These are phyloP conservation scores for Acacia melanoxylon DNA, from an alignment of 306 rosid genomes.

Conservation along the genomic window DNA sequence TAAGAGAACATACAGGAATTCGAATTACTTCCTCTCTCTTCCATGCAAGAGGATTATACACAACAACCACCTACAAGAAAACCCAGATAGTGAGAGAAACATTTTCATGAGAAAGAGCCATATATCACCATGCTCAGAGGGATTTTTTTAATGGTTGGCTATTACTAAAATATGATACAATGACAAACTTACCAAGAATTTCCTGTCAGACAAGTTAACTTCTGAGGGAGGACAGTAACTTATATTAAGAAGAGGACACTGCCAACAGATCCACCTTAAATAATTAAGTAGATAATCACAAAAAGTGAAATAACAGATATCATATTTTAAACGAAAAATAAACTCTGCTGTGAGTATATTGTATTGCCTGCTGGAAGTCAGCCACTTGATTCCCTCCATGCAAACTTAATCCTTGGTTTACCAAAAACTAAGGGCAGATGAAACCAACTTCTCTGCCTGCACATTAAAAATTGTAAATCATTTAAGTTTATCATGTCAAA, in stretches of 20 bases:
- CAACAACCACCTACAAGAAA: slow-evolving; percentile 64
- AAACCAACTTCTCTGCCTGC: slow-evolving; percentile 72
- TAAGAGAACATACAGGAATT: slow-evolving; percentile 69
- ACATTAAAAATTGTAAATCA: slow-evolving; percentile 24
- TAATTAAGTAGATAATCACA: slow-evolving; percentile 26
- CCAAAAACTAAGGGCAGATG: slow-evolving; percentile 71
- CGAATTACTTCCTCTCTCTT: slow-evolving; percentile 73
- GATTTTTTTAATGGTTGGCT: slow-evolving; percentile 3
- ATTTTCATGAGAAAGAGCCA: slow-evolving; percentile 1
- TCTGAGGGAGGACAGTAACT: slow-evolving; percentile 91
- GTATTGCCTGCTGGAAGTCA: slow-evolving; percentile 68
- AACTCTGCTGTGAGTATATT: slow-evolving; percentile 14
- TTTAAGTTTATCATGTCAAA: slow-evolving; percentile 26
- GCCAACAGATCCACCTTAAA: slow-evolving; percentile 41
- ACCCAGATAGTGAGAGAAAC: slow-evolving; percentile 20
- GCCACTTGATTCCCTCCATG: slow-evolving; percentile 32
- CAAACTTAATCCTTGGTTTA: slow-evolving; percentile 41
- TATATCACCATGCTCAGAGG: slow-evolving; percentile 8
- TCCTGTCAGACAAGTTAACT: slow-evolving; percentile 52
- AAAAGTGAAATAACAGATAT: slow-evolving; percentile 3
- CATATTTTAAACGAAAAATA: neutral
- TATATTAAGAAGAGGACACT: slow-evolving; percentile 91
- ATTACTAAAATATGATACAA: slow-evolving; percentile 10
- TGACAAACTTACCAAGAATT: slow-evolving; percentile 57
- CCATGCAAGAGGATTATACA: slow-evolving; percentile 87